Evolutionary conservation across 2,329 filamentous ascomycete species (phyloP).

Genomic region (Fusarium gaditjirri): DNA sequence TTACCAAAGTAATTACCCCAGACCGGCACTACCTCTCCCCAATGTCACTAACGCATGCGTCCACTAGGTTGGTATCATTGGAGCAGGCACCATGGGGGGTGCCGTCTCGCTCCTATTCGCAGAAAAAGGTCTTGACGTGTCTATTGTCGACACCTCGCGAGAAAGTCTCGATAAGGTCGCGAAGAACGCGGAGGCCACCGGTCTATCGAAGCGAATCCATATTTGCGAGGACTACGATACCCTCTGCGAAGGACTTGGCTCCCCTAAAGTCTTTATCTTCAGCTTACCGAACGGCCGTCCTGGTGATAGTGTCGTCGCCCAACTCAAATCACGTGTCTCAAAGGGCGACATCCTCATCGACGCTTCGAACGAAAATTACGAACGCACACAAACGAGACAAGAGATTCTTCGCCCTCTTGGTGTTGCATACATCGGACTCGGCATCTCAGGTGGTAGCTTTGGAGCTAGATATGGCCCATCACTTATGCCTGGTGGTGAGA

Average conservation of each 20-base stretch:
- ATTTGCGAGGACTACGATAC: conserved; percentile 22
- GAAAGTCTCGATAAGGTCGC: conserved; percentile 10
- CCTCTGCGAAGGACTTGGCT: conserved; percentile 19
- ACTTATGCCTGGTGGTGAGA: conserved; percentile 73
- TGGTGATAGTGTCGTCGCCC: conserved; percentile 7
- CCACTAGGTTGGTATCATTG: conserved; percentile 19
- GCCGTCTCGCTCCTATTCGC: conserved; percentile 13
- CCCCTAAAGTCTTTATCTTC: conserved; percentile 31
- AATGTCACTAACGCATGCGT: not conserved
- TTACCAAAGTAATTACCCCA: conserved; percentile 4
- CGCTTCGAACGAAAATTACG: conserved; percentile 74
- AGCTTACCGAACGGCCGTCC: conserved; percentile 31
- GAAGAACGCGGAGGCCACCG: conserved; percentile 4
- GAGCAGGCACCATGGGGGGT: conserved; percentile 21
- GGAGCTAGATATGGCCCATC: conserved; percentile 72
- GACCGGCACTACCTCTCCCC: too few relatives aligned
- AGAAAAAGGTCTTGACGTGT: conserved; percentile 13
- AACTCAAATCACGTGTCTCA: conserved; percentile 56
- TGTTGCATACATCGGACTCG: conserved; percentile 74
- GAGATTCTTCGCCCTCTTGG: conserved; percentile 64
- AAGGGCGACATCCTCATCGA: conserved; percentile 75
- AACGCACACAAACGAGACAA: conserved; percentile 71
- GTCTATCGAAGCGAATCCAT: conserved; percentile 9
- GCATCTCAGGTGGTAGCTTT: conserved; percentile 77
- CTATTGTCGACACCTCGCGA: not conserved